These are phyloP conservation scores for Colletotrichum siamense DNA, from an alignment of 2,329 filamentous ascomycete genomes.

Conservation along the genomic window DNA sequence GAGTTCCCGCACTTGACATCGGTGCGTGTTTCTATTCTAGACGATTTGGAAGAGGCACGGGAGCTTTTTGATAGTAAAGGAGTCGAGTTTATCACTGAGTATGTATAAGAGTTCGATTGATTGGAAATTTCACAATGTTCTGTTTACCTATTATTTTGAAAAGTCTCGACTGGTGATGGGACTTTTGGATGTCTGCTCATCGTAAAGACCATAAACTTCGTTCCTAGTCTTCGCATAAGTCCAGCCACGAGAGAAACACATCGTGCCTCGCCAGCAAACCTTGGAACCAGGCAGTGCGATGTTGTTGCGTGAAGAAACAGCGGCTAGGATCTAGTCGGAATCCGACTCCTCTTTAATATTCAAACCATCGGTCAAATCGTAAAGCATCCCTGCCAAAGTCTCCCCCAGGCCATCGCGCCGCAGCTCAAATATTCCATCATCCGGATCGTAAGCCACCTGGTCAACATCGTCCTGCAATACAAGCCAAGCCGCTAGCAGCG, in stretches of 20 bases:
- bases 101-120: background rate
- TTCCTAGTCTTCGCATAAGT: background rate
- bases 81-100: background rate
- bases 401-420: background rate
- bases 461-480: background rate
- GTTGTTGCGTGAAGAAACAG: background rate
- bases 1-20: background rate
- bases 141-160: background rate
- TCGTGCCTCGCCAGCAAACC: background rate
- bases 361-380: background rate
- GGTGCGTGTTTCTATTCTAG: background rate
- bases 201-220: accelerated
- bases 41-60: background rate
- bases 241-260: background rate
- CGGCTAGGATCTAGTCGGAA: background rate
- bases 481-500: background rate
- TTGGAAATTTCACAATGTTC: background rate
- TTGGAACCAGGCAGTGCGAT: background rate
- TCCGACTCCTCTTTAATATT: background rate
- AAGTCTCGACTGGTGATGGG: background rate
- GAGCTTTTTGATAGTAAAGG: background rate
- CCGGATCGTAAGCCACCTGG: background rate
- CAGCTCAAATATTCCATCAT: background rate
- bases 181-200: background rate
- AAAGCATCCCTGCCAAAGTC: background rate